A percentile compares a stretch with the other conserved stretches of the same genome.
These are phyloP conservation scores for Chamaenerion angustifolium DNA, from an alignment of 345 rosid genomes.

Conservation along the genomic window DNA sequence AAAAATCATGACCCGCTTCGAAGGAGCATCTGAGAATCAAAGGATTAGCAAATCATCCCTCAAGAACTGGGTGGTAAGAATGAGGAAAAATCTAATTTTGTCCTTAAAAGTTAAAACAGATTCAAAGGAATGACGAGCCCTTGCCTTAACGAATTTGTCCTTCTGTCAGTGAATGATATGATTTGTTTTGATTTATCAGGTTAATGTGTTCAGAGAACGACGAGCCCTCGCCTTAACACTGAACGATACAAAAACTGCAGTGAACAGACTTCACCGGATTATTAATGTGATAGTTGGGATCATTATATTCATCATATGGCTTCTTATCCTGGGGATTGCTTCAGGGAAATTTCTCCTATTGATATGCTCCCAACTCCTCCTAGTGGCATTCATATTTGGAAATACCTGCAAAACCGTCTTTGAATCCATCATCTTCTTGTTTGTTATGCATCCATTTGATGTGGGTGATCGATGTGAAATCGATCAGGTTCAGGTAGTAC, in stretches of 20 bases:
- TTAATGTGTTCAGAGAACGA: constrained; percentile 34
- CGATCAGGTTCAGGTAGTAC: constrained; percentile 23
- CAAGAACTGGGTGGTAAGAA: constrained; percentile 14
- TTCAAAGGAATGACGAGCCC: no score
- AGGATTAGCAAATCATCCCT: constrained; percentile 11
- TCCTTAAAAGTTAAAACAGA: no score
- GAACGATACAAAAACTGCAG: constrained; percentile 38
- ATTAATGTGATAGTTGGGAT: constrained; percentile 19
- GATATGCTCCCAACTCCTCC: constrained; percentile 24
- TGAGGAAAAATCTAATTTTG: no score
- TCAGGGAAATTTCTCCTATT: constrained; percentile 18
- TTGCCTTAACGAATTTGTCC: no score
- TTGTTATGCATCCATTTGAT: constrained; percentile 34
- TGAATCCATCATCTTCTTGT: constrained; percentile 34
- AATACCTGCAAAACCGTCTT: constrained; percentile 28
- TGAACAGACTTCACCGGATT: constrained; percentile 30
- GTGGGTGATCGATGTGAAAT: constrained; percentile 36
- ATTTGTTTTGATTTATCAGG: constrained; percentile 8
- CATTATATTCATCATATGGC: constrained; percentile 19
- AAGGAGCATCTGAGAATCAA: constrained; percentile 10
- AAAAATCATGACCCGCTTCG: constrained; percentile 12
- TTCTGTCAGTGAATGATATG: background rate
- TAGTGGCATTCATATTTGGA: constrained; percentile 33
- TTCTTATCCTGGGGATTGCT: constrained; percentile 23
- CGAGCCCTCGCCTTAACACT: constrained; percentile 30